These are phyloP conservation scores for Alternaria arbusti DNA, from an alignment of 2,329 filamentous ascomycete genomes.

Conservation along the genomic window DNA sequence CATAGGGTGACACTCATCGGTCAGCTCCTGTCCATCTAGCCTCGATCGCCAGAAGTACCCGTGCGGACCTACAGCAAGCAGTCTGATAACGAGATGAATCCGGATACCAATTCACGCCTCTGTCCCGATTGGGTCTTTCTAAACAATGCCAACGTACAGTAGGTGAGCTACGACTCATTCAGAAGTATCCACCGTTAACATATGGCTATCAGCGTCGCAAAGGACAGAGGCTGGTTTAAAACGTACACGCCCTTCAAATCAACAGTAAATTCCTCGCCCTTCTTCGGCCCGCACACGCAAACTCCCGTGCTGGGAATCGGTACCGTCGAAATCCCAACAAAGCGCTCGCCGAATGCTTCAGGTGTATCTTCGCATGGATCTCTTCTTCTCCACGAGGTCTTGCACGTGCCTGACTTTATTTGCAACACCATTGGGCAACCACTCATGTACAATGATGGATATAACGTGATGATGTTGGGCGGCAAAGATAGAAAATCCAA, in stretches of 20 bases:
- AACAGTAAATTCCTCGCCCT: background rate
- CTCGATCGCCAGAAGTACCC: too few species aligned
- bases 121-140: too few species aligned
- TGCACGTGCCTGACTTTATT: conserved; percentile 16
- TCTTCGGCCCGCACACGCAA: background rate
- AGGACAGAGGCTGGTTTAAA: conserved; percentile 28
- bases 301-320: conserved; percentile 17
- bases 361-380: background rate
- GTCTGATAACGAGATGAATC: too few species aligned
- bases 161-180: too few species aligned
- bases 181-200: too few species aligned
- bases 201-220: conserved; percentile 3
- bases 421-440: conserved; percentile 22
- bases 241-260: conserved; percentile 25
- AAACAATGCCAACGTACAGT: too few species aligned
- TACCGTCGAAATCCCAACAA: conserved; percentile 17
- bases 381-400: conserved; percentile 19
- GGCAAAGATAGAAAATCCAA: too few species aligned
- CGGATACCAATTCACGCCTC: too few species aligned
- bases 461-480: background rate
- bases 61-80: too few species aligned
- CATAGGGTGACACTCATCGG: too few species aligned
- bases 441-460: background rate
- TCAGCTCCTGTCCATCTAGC: too few species aligned
- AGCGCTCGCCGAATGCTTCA: background rate